phyloP scores from a whole-genome alignment of 352 stramenopile species.

The Thalassiosira mediterranea region DNA sequence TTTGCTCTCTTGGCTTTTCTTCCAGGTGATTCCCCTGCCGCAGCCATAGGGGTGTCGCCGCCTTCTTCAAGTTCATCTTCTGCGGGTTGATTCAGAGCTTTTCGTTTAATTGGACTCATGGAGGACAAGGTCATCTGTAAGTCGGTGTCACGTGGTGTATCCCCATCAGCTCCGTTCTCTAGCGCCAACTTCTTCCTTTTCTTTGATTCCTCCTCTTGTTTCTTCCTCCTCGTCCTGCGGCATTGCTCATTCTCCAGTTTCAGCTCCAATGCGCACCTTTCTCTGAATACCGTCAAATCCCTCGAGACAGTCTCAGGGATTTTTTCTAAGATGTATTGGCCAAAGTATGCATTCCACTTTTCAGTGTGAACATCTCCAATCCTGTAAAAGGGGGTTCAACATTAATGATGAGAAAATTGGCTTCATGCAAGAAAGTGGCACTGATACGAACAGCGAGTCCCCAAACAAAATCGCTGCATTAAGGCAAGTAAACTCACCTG shows the following conservation, averaged over 20 bases:
- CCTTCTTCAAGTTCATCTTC: conserved; percentile 24
- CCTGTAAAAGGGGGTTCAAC: conserved; percentile 24
- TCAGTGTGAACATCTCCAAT: conserved; percentile 34
- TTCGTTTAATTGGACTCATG: conserved; percentile 17
- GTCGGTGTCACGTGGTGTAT: not conserved
- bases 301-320: conserved; percentile 26
- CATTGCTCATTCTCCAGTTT: not conserved
- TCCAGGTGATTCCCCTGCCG: not conserved
- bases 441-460: too few relatives aligned
- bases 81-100: not conserved
- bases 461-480: too few relatives aligned
- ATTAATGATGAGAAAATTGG: conserved; percentile 45
- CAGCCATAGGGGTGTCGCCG: not conserved
- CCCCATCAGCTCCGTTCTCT: not conserved
- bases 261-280: conserved; percentile 20
- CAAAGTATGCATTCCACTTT: conserved; percentile 53
- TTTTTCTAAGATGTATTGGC: conserved; percentile 25
- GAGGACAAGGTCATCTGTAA: not conserved
- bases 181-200: not conserved
- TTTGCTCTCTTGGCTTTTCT: conserved; percentile 23
- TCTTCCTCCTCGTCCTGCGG: not conserved
- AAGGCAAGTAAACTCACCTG: too few relatives aligned
- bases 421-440: conserved; percentile 35
- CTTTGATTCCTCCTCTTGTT: conserved; percentile 7
- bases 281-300: conserved; percentile 21